phyloP scores from a whole-genome alignment of 164 flowering plant genomes.

The Tetracentron sinense region DNA sequence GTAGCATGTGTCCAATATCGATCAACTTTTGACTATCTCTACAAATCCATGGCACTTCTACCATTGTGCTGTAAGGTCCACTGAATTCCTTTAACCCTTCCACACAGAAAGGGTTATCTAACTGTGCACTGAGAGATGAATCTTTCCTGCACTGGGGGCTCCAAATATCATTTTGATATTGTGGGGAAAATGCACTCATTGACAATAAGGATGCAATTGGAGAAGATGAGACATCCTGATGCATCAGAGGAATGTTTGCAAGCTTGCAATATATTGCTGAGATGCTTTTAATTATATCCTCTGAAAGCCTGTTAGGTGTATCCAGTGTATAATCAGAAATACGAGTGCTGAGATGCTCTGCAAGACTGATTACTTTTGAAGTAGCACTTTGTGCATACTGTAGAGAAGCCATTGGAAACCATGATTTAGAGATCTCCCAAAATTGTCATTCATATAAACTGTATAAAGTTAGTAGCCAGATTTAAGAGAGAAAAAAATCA shows the following conservation, averaged over 20 bases:
- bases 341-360: slow-evolving; percentile 60
- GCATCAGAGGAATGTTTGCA: slow-evolving; percentile 58
- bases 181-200: slow-evolving; percentile 69
- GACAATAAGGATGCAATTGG: slow-evolving; percentile 84
- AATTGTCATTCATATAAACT: neutral
- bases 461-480: neutral
- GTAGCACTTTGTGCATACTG: slow-evolving; percentile 46
- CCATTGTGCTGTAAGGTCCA: slow-evolving; percentile 91
- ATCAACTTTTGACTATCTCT: slow-evolving; percentile 61
- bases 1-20: slow-evolving; percentile 57
- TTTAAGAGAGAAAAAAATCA: neutral
- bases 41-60: slow-evolving; percentile 72
- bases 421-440: slow-evolving; percentile 4
- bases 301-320: slow-evolving; percentile 73
- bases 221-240: slow-evolving; percentile 56
- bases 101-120: slow-evolving; percentile 77
- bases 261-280: slow-evolving; percentile 71
- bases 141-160: slow-evolving; percentile 72
- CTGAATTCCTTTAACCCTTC: slow-evolving; percentile 79
- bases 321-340: slow-evolving; percentile 46
- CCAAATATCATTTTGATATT: slow-evolving; percentile 69
- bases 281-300: slow-evolving; percentile 79
- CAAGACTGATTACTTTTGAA: slow-evolving; percentile 47
- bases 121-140: slow-evolving; percentile 61
- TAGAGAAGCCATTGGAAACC: slow-evolving; percentile 14